Evolutionary conservation across 106 monocot species (phyloP), one percentile per base, ranked within the genome.

Genomic region (Phalaenopsis aphrodite): DNA sequence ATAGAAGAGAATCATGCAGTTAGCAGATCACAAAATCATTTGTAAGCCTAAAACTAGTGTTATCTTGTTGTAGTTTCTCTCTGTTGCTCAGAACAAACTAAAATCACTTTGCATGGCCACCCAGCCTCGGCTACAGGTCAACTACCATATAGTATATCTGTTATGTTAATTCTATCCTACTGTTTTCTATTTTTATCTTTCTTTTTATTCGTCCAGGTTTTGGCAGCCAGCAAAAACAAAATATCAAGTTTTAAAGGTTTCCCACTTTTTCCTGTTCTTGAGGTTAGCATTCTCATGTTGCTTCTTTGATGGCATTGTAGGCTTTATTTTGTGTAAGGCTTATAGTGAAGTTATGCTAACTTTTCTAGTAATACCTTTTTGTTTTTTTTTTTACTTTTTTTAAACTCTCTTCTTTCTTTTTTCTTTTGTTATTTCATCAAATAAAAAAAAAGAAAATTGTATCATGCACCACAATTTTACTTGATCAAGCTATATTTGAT

Each of bases 211-310:
- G 46, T 57, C 23, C 80, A 99, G 98, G 98, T 99, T 47, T 77
- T 99, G 66, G 98, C 98, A 75, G 98, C 93, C 61, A 99, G 94
- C 81, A 99, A 93, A 85, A 99, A 99, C 81, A 93, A 87, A 87
- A 93, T 99, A 87, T 87, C 89, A 75, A 90, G 89, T 82, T 77
- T 99, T 74, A 95, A 93, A 78, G 91, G 89, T 8, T 99, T 99
- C 76, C 95, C 99, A 42, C 78, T 88, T 86, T 83, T 99, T 58
- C 95, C 95, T 56, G 68, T 85, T 82, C 94, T 99, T 69, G 93
- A 99, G 99, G 99, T 95, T 80, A 72, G 83, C 23, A 80, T 76
- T 82, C 19, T 52, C 43, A 19, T 75, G 16, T 71, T 71, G 71
- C 16, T 71, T 71, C 52, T 52, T 52, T 12, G 52, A 52, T 52